Evolutionary conservation across 75 land plant species (phyloP).

Genomic region (Azolla pinnata): DNA sequence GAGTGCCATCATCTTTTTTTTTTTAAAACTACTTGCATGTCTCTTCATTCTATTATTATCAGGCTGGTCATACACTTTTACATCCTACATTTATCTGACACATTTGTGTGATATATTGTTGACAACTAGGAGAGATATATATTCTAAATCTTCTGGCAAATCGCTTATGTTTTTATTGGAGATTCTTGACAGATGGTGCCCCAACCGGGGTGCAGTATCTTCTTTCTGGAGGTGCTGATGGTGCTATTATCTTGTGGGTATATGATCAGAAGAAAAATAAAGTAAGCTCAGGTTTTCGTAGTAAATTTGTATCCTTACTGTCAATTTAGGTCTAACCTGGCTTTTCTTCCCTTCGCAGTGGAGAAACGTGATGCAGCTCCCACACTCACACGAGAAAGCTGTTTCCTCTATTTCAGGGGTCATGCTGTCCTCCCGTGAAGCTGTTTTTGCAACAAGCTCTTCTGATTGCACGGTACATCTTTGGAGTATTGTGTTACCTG

Average conservation of each 20-base stretch:
- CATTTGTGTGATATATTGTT: no score
- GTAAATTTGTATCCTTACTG: not conserved
- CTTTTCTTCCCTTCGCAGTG: slow-evolving; percentile 60
- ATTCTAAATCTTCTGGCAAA: not conserved
- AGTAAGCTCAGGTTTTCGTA: slow-evolving; percentile 25
- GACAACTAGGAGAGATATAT: no score
- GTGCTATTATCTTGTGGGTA: slow-evolving; percentile 71
- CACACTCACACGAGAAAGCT: slow-evolving; percentile 64
- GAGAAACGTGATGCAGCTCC: slow-evolving; percentile 56
- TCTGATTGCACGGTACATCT: slow-evolving; percentile 69
- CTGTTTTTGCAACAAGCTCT: slow-evolving; percentile 68
- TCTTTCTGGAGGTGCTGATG: slow-evolving; percentile 89
- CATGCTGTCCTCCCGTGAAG: slow-evolving; percentile 41
- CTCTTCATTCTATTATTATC: not conserved
- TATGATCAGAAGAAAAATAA: slow-evolving; percentile 27
- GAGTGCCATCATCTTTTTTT: not conserved
- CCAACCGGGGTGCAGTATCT: slow-evolving; percentile 43
- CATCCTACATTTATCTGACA: no score
- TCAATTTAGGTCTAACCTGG: no score
- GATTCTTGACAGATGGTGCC: slow-evolving; percentile 30
- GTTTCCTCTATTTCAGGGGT: slow-evolving; percentile 73
- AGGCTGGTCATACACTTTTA: no score
- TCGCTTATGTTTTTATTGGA: slow-evolving; percentile 15
- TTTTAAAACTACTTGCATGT: not conserved
- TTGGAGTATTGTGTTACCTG: slow-evolving; percentile 52